These are phyloP conservation scores for Fusarium anthophilum DNA, from an alignment of 2,329 filamentous ascomycete species.

Conservation along the genomic window DNA sequence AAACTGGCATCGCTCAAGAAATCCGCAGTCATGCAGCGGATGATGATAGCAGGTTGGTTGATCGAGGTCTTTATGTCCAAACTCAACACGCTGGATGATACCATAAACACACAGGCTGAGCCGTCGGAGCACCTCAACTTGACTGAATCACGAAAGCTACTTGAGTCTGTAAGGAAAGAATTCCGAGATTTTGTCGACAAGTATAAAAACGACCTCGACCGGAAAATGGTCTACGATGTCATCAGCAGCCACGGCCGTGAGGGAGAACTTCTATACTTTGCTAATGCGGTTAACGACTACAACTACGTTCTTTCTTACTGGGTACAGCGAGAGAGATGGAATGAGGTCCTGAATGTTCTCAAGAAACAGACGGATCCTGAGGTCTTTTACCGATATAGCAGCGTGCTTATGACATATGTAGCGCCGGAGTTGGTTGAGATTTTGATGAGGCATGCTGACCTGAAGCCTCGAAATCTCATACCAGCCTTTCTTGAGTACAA, in stretches of 20 bases:
- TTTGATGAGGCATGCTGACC: slow-evolving; percentile 86
- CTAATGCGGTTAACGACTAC: slow-evolving; percentile 87
- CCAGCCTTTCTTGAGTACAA: slow-evolving; percentile 96
- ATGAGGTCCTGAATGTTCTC: slow-evolving; percentile 84
- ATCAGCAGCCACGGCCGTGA: slow-evolving; percentile 96
- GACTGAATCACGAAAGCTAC: slow-evolving; percentile 75
- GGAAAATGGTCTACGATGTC: slow-evolving; percentile 92
- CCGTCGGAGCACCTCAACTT: slow-evolving; percentile 76
- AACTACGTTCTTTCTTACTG: slow-evolving; percentile 96
- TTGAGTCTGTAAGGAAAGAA: slow-evolving; percentile 76
- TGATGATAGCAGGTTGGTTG: slow-evolving; percentile 96
- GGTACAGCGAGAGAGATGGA: slow-evolving; percentile 95
- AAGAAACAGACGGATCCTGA: slow-evolving; percentile 93
- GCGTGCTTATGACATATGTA: slow-evolving; percentile 91
- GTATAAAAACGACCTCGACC: slow-evolving; percentile 88
- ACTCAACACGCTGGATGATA: slow-evolving; percentile 92
- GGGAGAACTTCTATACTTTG: slow-evolving; percentile 90
- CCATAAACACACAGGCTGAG: slow-evolving; percentile 88
- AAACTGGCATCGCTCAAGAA: slow-evolving; percentile 87
- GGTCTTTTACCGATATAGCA: slow-evolving; percentile 96
- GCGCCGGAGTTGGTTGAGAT: slow-evolving; percentile 92
- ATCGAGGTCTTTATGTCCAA: slow-evolving; percentile 98
- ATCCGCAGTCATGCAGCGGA: slow-evolving; percentile 86
- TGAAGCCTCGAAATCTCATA: slow-evolving; percentile 88
- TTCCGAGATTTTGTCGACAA: slow-evolving; percentile 88